Percentiles rank a stretch among this genome's conserved stretches.
Evolutionary conservation across 2,329 filamentous ascomycete species (phyloP).

Genomic region (Cladophialophora immunda): DNA sequence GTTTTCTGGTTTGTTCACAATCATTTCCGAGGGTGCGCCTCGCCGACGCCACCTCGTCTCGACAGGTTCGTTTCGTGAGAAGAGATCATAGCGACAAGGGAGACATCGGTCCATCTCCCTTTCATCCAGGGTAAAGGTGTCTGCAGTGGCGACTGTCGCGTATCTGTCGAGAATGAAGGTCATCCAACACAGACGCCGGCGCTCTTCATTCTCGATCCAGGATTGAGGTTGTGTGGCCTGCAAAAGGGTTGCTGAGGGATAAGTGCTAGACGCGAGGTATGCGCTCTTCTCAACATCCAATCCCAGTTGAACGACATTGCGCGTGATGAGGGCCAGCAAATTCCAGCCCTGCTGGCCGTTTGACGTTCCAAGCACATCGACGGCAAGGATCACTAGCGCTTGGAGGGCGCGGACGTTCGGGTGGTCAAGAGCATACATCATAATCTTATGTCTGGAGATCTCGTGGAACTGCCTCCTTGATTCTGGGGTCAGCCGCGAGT

Average conservation of each 20-base stretch:
- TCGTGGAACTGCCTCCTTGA: constrained; percentile 78
- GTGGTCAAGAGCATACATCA: constrained; percentile 87
- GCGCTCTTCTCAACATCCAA: constrained; percentile 84
- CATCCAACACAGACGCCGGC: constrained; percentile 91
- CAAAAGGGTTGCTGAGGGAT: constrained; percentile 83
- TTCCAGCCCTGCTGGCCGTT: constrained; percentile 95
- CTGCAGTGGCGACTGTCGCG: constrained; percentile 87
- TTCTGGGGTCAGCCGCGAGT: constrained; percentile 76
- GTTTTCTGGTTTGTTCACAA: constrained; percentile 73
- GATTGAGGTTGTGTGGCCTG: constrained; percentile 81
- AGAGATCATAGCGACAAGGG: constrained; percentile 86
- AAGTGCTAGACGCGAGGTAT: constrained; percentile 77
- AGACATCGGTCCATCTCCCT: constrained; percentile 87
- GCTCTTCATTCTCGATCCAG: constrained; percentile 88
- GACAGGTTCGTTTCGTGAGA: constrained; percentile 81
- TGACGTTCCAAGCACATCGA: constrained; percentile 84
- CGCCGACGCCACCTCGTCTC: constrained; percentile 81
- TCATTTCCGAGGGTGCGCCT: constrained; percentile 41
- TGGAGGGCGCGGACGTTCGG: constrained; percentile 88
- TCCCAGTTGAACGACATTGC: constrained; percentile 86
- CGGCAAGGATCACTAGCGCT: constrained; percentile 83
- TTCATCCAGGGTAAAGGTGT: constrained; percentile 88
- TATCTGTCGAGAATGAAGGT: constrained; percentile 90
- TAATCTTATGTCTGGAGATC: constrained; percentile 82
- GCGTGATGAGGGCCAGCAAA: constrained; percentile 84